Evolutionary conservation across 2,329 filamentous ascomycete species (phyloP).

Genomic region (Nemania abortiva): DNA sequence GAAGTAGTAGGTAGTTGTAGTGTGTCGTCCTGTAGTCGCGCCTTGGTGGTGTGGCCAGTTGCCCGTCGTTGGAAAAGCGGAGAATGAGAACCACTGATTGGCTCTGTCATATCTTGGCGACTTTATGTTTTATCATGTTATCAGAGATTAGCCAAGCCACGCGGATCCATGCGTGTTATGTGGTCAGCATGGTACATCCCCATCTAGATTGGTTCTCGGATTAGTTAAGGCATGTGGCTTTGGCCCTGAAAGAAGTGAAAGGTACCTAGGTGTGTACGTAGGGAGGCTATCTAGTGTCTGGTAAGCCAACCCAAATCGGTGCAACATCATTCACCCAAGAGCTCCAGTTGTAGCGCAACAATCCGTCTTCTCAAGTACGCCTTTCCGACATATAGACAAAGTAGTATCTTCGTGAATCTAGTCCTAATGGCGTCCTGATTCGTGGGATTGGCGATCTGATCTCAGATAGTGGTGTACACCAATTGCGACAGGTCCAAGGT

Average conservation of each 20-base stretch:
- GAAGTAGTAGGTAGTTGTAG: constrained; percentile 35
- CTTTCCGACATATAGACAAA: background rate
- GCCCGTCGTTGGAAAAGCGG: constrained; percentile 28
- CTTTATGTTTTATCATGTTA: constrained; percentile 36
- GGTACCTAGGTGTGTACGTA: too few relatives aligned
- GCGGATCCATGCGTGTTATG: constrained; percentile 15
- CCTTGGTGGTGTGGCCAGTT: constrained; percentile 38
- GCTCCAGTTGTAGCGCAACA: background rate
- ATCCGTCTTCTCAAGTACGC: background rate
- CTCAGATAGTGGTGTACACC: constrained; percentile 16
- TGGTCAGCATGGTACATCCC: constrained; percentile 13
- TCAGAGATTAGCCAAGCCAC: constrained; percentile 33
- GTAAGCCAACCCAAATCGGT: too few relatives aligned
- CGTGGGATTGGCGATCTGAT: constrained; percentile 28
- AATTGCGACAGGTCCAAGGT: constrained; percentile 31
- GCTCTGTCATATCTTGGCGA: constrained; percentile 30
- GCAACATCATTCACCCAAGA: too few relatives aligned
- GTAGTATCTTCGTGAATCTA: background rate
- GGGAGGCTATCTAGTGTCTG: too few relatives aligned
- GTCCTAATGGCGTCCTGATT: constrained; percentile 18
- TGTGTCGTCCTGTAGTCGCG: constrained; percentile 45
- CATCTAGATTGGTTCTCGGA: too few relatives aligned
- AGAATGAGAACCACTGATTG: constrained; percentile 17
- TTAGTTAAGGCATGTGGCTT: too few relatives aligned
- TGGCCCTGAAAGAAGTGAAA: too few relatives aligned